Percentiles rank a stretch among this genome's conserved stretches.
Evolutionary conservation across 495 filamentous ascomycete genomes (phyloP).

Genomic region (Penicillium cataractarum): DNA sequence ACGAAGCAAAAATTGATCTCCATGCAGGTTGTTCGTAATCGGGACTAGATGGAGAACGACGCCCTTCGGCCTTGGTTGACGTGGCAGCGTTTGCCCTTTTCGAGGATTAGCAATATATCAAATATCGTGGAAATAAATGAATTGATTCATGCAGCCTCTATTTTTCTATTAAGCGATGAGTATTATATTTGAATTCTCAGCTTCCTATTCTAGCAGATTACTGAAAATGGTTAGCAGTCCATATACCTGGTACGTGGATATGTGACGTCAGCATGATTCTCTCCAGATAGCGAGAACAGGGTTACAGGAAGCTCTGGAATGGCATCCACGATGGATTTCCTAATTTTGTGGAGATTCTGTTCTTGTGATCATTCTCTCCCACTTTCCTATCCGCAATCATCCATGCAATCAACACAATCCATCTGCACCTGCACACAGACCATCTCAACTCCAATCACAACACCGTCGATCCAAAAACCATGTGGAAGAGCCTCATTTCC

Average conservation of each 20-base stretch:
- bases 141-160: no score
- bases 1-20: conserved; percentile 7
- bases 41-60: conserved; percentile 10
- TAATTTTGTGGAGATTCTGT: background rate
- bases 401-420: background rate
- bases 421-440: background rate
- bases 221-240: conserved; percentile 20
- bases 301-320: conserved; percentile 1
- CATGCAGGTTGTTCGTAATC: conserved; percentile 12
- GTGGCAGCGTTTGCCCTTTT: conserved; percentile 25
- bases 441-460: background rate
- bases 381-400: background rate
- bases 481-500: conserved; percentile 34
- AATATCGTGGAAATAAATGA: background rate
- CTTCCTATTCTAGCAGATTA: conserved; percentile 19
- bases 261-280: conserved; percentile 46
- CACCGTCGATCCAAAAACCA: conserved; percentile 9
- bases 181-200: background rate
- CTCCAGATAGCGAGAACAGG: conserved; percentile 18
- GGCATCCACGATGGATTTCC: background rate
- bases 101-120: background rate
- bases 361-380: background rate
- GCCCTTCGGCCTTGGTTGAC: conserved; percentile 27
- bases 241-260: background rate
- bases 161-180: no score